These are phyloP conservation scores for Eucalyptus dawsonii DNA, from an alignment of 345 rosid species.

Conservation along the genomic window DNA sequence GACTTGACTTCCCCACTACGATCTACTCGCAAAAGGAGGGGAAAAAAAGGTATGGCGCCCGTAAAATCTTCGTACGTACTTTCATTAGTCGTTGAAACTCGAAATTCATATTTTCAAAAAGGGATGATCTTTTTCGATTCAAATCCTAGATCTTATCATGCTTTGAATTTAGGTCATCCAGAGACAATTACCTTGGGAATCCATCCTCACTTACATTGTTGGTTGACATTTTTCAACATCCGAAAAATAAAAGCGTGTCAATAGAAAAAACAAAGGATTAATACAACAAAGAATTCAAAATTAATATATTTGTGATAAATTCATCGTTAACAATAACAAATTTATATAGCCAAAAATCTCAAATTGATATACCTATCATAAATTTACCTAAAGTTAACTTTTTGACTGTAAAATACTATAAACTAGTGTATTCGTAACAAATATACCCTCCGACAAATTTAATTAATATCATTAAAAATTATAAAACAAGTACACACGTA, in stretches of 20 bases:
- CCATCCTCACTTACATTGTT: background rate
- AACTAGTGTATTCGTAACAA: no score
- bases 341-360: no score
- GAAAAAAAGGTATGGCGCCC: background rate
- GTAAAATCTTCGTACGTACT: background rate
- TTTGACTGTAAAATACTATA: rapidly evolving
- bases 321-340: rapidly evolving
- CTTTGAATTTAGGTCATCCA: background rate
- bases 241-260: background rate
- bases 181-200: background rate
- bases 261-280: background rate
- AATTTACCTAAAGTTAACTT: no score
- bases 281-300: no score
- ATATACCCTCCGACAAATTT: rapidly evolving
- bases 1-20: background rate
- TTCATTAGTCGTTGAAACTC: background rate
- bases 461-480: no score
- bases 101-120: background rate
- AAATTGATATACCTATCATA: rapidly evolving
- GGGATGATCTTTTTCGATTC: background rate
- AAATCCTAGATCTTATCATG: background rate
- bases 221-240: background rate
- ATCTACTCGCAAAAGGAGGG: background rate
- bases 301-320: no score
- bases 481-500: no score